phyloP scores from a whole-genome alignment of 306 rosid genomes.

The Cucurbita moschata region DNA sequence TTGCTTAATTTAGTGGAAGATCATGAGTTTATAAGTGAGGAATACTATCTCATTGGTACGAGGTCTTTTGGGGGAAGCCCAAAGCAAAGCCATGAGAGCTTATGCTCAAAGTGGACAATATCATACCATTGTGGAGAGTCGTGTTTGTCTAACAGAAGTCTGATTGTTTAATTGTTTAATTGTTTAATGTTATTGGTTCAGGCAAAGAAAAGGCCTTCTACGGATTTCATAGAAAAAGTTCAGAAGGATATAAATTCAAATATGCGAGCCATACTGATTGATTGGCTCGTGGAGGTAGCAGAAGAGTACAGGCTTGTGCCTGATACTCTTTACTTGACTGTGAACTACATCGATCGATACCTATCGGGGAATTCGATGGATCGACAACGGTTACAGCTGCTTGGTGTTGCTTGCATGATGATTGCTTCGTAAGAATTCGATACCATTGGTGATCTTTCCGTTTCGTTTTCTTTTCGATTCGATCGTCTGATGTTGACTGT shows the following conservation, averaged over 20 bases:
- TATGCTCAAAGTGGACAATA: too few species aligned
- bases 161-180: background rate
- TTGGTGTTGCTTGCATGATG: slow-evolving; percentile 98
- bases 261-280: slow-evolving; percentile 81
- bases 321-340: slow-evolving; percentile 82
- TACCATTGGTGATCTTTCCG: background rate
- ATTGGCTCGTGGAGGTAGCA: slow-evolving; percentile 99
- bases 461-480: background rate
- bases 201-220: slow-evolving; percentile 85
- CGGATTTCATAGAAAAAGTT: slow-evolving; percentile 68
- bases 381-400: slow-evolving; percentile 71
- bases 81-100: too few species aligned
- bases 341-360: slow-evolving; percentile 84
- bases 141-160: background rate
- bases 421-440: slow-evolving; percentile 77
- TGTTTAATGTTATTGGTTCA: slow-evolving; percentile 3
- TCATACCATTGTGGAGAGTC: too few species aligned
- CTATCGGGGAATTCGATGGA: slow-evolving; percentile 84
- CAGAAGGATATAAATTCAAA: slow-evolving; percentile 75
- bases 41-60: too few species aligned
- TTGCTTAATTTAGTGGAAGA: too few species aligned
- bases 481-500: background rate
- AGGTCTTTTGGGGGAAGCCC: too few species aligned
- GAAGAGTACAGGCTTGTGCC: slow-evolving; percentile 96
- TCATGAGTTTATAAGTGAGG: too few species aligned